Evolutionary conservation across 177 flowering plant species (phyloP), one percentile per base, ranked within the genome.

Genomic region (Vitis hybrid): DNA sequence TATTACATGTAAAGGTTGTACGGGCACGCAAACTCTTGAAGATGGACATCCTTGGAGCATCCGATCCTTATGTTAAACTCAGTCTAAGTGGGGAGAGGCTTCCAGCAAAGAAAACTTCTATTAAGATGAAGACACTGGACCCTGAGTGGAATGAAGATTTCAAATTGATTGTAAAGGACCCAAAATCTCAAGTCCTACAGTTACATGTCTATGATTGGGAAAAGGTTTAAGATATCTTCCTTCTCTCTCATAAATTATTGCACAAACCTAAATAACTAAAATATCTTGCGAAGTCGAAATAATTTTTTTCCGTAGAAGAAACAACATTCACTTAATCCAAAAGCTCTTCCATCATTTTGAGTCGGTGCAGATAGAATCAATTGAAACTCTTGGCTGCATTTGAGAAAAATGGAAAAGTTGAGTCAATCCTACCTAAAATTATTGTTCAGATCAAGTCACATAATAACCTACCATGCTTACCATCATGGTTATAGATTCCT

Each of bases 81-180:
- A 83, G 82, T 40, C 75, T 92, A 17, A 90, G 82, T 77, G 98
- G 88, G 3, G 97, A 89, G 64, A 83, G 76, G 67, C 74, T 88
- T 4, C 86, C 87, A 0, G 59, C 89, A 23, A 90, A 84, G 77
- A 94, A 85, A 74, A 94, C 94, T 5, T 73, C 93, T 2, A 66
- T 89, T 21, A 89, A 88, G 78, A 86, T 79, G 92, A 89, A 81
- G 70, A 94, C 78, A 71, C 62, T 92, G 62, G 89, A 89, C 66
- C 97, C 98, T 3, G 91, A 75, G 65, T 94, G 97, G 97, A 92
- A 92, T 60, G 97, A 94, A 74, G 79, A 83, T 18, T 90, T 94
- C 83, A 90, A 85, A 78, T 85, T 93, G 18, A 75, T 75, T 18
- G 91, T 93, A 5, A 93, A 88, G 73, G 96, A 93, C 26, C 97